These are phyloP conservation scores for Candida ovalis DNA, from an alignment of 805 yeast species.

Conservation along the genomic window DNA sequence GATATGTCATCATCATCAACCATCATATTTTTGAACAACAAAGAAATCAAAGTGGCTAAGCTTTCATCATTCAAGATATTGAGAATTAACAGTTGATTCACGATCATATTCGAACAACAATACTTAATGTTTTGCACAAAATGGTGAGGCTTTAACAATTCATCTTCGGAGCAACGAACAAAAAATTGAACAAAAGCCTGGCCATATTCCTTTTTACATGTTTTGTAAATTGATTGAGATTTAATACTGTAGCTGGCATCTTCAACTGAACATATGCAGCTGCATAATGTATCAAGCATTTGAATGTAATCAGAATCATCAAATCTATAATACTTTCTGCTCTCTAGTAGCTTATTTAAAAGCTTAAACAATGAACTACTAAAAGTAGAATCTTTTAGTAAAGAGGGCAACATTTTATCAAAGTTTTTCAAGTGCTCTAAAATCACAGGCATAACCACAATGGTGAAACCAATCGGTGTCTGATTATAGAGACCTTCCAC, in stretches of 20 bases:
- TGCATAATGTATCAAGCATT: constrained; percentile 5
- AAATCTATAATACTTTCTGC: constrained; percentile 5
- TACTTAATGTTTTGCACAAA: constrained; percentile 7
- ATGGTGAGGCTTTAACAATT: constrained; percentile 3
- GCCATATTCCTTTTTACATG: constrained; percentile 16
- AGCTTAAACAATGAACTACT: constrained; percentile 4
- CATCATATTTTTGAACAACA: constrained; percentile 13
- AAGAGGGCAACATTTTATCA: constrained; percentile 12
- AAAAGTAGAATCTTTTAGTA: constrained; percentile 3
- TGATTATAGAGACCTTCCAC: constrained; percentile 8
- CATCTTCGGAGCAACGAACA: constrained; percentile 7
- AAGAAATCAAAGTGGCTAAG: constrained; percentile 10
- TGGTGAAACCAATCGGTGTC: constrained; percentile 9
- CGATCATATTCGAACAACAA: constrained; percentile 25
- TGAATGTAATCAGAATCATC: constrained; percentile 6
- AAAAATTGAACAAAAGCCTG: constrained; percentile 15
- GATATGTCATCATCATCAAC: constrained; percentile 9
- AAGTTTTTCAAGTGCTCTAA: constrained; percentile 27
- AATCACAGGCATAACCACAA: constrained; percentile 26
- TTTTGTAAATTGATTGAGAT: constrained; percentile 4
- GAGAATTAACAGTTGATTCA: constrained; percentile 12
- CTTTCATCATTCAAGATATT: constrained; percentile 7
- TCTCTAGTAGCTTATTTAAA: constrained; percentile 5
- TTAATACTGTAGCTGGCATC: background rate
- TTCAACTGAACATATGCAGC: constrained; percentile 4